These are phyloP conservation scores for Rhypophila decipiens DNA, from an alignment of 495 filamentous ascomycete genomes.

Conservation along the genomic window DNA sequence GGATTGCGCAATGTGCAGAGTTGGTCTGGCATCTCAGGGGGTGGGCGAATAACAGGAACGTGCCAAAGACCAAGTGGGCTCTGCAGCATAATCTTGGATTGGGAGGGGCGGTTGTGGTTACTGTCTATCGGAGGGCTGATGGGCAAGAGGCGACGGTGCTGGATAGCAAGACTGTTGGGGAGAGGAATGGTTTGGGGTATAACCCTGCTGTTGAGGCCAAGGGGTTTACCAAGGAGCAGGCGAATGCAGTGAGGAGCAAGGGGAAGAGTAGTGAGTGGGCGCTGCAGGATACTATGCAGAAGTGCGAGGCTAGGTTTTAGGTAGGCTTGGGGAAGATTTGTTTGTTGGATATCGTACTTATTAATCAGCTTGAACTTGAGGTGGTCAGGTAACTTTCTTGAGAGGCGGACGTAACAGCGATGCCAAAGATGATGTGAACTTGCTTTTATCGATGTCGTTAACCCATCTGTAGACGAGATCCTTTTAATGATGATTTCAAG, in stretches of 20 bases:
- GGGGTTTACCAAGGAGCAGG: conserved; percentile 75
- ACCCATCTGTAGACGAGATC: too few relatives aligned
- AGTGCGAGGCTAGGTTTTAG: conserved; percentile 51
- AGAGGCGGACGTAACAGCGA: too few relatives aligned
- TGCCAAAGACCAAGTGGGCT: conserved; percentile 60
- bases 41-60: conserved; percentile 87
- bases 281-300: conserved; percentile 62
- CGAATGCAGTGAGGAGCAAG: conserved; percentile 63
- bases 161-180: conserved; percentile 51
- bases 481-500: too few relatives aligned
- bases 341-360: too few relatives aligned
- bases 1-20: conserved; percentile 92
- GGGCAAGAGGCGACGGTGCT: conserved; percentile 55
- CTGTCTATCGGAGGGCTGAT: conserved; percentile 85
- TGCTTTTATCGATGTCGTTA: too few relatives aligned
- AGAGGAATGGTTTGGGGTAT: conserved; percentile 67
- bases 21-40: conserved; percentile 93
- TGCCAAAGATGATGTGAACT: too few relatives aligned
- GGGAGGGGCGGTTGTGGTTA: conserved; percentile 86
- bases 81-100: conserved; percentile 94
- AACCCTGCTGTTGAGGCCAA: conserved; percentile 89
- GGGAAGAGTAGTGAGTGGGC: conserved; percentile 64
- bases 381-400: too few relatives aligned
- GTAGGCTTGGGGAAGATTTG: not conserved
- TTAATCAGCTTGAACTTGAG: too few relatives aligned